phyloP scores from a whole-genome alignment of 2,329 filamentous ascomycete species.

The Helicocarpus griseus region DNA sequence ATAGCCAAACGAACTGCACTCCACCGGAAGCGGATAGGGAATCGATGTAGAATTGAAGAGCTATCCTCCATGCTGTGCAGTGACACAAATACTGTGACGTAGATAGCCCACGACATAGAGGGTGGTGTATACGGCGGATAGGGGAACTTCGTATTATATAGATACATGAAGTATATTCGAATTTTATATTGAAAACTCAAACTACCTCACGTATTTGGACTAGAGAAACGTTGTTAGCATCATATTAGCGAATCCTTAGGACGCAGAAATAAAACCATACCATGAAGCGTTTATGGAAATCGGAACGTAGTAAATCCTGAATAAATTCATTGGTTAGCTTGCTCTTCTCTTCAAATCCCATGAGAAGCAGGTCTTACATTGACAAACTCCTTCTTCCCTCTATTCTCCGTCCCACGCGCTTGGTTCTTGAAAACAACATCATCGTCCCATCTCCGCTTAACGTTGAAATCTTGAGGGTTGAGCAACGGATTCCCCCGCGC shows the following conservation, averaged over 20 bases:
- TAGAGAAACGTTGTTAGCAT: not conserved
- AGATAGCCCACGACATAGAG: not conserved
- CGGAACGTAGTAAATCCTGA: conserved; percentile 77
- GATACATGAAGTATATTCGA: not conserved
- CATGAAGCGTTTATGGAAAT: conserved; percentile 99
- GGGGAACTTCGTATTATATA: not conserved
- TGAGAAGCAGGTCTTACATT: conserved; percentile 51
- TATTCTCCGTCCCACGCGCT: conserved; percentile 86
- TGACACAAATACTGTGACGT: not conserved
- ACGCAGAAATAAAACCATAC: conserved; percentile 6
- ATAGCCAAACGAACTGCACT: too few species aligned
- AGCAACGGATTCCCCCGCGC: conserved; percentile 86
- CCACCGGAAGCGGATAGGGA: not conserved
- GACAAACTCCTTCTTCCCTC: conserved; percentile 89
- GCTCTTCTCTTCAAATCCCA: conserved; percentile 15
- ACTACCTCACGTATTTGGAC: conserved; percentile 4
- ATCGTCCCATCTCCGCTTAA: conserved; percentile 87
- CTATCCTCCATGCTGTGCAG: not conserved
- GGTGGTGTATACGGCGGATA: not conserved
- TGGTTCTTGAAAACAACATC: conserved; percentile 99
- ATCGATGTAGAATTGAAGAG: not conserved
- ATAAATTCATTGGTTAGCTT: conserved; percentile 9
- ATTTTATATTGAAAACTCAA: not conserved
- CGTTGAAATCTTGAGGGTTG: conserved; percentile 77
- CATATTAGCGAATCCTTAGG: not conserved